These are phyloP conservation scores for Erysiphe pulchra DNA, from an alignment of 2,329 filamentous ascomycete genomes.

Conservation along the genomic window DNA sequence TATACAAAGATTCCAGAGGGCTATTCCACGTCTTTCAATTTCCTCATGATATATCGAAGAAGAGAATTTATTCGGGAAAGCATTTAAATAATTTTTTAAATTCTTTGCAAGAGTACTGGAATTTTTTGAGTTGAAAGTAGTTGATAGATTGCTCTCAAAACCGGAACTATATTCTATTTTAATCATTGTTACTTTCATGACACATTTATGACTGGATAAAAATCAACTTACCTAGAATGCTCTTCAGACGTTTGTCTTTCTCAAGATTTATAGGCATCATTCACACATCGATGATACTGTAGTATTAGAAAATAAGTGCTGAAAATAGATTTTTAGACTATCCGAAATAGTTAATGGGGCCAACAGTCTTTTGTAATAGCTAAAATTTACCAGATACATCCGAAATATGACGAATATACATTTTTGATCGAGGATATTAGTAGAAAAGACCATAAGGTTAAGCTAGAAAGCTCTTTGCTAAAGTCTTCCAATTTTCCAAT, in stretches of 20 bases:
- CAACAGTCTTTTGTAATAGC: too few relatives aligned
- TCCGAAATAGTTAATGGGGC: too few relatives aligned
- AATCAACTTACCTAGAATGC: slow-evolving; percentile 12
- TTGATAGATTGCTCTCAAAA: slow-evolving; percentile 7
- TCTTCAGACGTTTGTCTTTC: slow-evolving; percentile 13
- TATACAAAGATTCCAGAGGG: slow-evolving; percentile 42
- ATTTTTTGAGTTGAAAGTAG: slow-evolving; percentile 4
- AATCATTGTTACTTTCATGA: not conserved
- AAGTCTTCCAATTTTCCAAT: too few relatives aligned
- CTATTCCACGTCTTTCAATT: slow-evolving; percentile 28
- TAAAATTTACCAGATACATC: too few relatives aligned
- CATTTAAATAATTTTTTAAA: slow-evolving; percentile 17
- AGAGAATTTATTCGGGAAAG: slow-evolving; percentile 13
- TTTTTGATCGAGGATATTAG: too few relatives aligned
- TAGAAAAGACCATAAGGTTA: too few relatives aligned
- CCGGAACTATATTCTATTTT: slow-evolving; percentile 8
- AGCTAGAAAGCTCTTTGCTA: too few relatives aligned
- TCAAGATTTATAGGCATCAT: slow-evolving; percentile 3
- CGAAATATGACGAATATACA: too few relatives aligned
- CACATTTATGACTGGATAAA: not conserved
- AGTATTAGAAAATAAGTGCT: too few relatives aligned
- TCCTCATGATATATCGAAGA: slow-evolving; percentile 17
- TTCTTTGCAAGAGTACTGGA: slow-evolving; percentile 14
- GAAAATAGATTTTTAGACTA: too few relatives aligned
- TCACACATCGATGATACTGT: not conserved